Evolutionary conservation across 176 grass and related monocot species (phyloP), one percentile per base, ranked within the genome.

Genomic region (Rhynchospora tenuis): DNA sequence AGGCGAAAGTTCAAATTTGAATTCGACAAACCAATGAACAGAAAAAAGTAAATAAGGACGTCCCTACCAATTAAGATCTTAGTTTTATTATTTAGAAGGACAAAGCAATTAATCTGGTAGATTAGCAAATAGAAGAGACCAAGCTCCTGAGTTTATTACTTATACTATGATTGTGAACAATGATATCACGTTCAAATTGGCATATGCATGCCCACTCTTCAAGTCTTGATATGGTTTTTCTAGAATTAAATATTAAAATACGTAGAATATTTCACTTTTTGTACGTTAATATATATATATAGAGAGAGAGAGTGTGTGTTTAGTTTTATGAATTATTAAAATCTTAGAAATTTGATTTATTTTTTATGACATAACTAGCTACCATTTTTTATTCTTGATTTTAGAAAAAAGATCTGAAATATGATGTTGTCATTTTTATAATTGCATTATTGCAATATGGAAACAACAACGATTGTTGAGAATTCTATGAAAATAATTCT

Each of bases 111-210:
- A 20, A 45, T 80, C 22, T 77, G 55, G 46, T 80, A 73, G 81
- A 84, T 84, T 59, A 73, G 63, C 63, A 72, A 84, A 84, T 72
- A 4, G 22, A 84, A 73, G 80, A 69, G 70, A 73, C 15, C 5
- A 17, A 19, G 55, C 27, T 84, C 20, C 16, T 20, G 17, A 48
- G 7, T 38, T 58, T 69, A 71, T 83, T 83, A 48, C 20, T 31
- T 23, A 42, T 46, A 59, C 43, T 73, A 74, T 75, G 17, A 48
- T 73, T 75, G 22, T 73, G 55, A 84, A 60, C 57, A 82, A 62
- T 82, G 20, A 82, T 54, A 59, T 80, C 46, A 59, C 27, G 16
- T 57, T 80, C 27, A 45, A 68, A 80, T 69, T 63, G 59, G 50
- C 45, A 81, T 31, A 24, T n/a, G n/a, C n/a, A n/a, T n/a, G n/a